Percentiles rank a stretch among this genome's conserved stretches.
Evolutionary conservation across 345 rosid genomes (phyloP).

Genomic region (Anastatica hierochuntica): DNA sequence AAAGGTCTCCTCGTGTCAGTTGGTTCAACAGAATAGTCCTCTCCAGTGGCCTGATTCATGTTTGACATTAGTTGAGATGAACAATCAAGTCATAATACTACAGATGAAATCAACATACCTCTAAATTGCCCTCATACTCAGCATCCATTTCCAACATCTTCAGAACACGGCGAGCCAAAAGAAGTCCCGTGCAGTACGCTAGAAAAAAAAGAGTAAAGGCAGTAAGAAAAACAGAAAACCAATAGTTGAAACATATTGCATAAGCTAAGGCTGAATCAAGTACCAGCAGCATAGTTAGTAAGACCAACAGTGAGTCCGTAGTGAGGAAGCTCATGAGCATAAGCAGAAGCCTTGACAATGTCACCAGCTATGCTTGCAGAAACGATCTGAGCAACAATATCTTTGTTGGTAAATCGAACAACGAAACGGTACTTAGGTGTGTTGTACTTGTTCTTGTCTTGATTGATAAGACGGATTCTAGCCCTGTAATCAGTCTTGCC

Average conservation of each 20-base stretch:
- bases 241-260: no score
- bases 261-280: neutral
- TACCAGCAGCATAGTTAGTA: slow-evolving; percentile 8
- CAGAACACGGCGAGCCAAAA: no score
- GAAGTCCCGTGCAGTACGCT: no score
- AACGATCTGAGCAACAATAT: neutral
- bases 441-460: slow-evolving; percentile 78
- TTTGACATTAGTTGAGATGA: no score
- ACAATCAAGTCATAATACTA: no score
- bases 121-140: no score
- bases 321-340: slow-evolving; percentile 17
- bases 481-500: slow-evolving; percentile 85
- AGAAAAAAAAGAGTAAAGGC: no score
- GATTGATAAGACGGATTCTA: slow-evolving; percentile 31
- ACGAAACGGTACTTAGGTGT: slow-evolving; percentile 73
- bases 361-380: slow-evolving; percentile 13
- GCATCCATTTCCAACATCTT: no score
- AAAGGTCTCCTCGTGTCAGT: slow-evolving; percentile 64
- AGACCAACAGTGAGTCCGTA: slow-evolving; percentile 11
- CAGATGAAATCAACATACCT: no score
- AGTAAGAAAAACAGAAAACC: no score
- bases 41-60: slow-evolving; percentile 46
- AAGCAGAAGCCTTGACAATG: slow-evolving; percentile 8
- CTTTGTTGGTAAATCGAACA: slow-evolving; percentile 38
- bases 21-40: slow-evolving; percentile 64